These are phyloP conservation scores for Ganoderma leucocontextum DNA, from an alignment of 1,284 basidiomycete genomes.

Conservation along the genomic window DNA sequence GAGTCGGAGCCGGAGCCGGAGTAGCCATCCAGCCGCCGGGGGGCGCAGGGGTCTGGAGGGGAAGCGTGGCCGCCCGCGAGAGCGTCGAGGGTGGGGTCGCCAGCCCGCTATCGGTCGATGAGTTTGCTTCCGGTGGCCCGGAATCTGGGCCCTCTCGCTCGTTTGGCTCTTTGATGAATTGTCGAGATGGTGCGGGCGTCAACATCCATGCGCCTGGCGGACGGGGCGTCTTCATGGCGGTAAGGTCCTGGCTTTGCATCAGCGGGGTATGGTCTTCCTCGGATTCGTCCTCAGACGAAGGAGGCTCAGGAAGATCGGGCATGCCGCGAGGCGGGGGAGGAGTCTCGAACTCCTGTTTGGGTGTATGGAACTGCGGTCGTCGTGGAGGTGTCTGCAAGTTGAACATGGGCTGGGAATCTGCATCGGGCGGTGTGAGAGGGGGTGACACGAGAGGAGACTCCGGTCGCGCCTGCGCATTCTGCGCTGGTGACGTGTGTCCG, in stretches of 20 bases:
- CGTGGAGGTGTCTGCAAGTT: slow-evolving; percentile 59
- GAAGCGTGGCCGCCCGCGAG: slow-evolving; percentile 45
- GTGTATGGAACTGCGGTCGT: slow-evolving; percentile 47
- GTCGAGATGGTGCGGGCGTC: slow-evolving; percentile 56
- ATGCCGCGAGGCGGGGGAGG: slow-evolving; percentile 66
- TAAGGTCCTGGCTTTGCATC: slow-evolving; percentile 40
- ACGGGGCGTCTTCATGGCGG: slow-evolving; percentile 65
- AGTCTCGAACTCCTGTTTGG: slow-evolving; percentile 60
- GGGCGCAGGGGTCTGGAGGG: slow-evolving; percentile 66
- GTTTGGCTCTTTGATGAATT: slow-evolving; percentile 27
- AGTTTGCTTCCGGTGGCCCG: slow-evolving; percentile 33
- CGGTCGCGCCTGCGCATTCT: slow-evolving; percentile 11
- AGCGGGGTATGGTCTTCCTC: slow-evolving; percentile 40
- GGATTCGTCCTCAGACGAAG: slow-evolving; percentile 58
- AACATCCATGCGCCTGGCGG: slow-evolving; percentile 76
- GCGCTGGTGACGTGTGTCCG: slow-evolving; percentile 6
- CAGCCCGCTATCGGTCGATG: slow-evolving; percentile 29
- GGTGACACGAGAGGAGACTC: slow-evolving; percentile 28
- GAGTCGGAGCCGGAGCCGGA: slow-evolving; percentile 63
- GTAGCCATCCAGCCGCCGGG: slow-evolving; percentile 78
- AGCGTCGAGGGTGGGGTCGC: slow-evolving; percentile 35
- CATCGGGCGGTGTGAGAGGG: slow-evolving; percentile 29
- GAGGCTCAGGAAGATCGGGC: slow-evolving; percentile 56
- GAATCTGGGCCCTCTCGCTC: slow-evolving; percentile 26
- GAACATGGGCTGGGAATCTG: slow-evolving; percentile 25